phyloP scores from a whole-genome alignment of 2,329 filamentous ascomycete species.

The Botryotinia convoluta region DNA sequence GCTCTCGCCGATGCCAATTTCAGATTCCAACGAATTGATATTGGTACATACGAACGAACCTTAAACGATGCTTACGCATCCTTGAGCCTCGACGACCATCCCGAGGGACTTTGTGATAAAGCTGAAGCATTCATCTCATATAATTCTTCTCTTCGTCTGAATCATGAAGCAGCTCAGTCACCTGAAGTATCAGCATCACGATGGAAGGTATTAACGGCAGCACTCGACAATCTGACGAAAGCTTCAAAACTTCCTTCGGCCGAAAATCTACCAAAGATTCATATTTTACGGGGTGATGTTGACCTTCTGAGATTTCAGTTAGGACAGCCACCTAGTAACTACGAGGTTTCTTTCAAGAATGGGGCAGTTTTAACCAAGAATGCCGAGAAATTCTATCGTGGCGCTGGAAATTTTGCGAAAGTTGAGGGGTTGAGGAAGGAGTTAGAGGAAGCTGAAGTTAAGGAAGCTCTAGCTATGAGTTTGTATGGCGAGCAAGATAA shows the following conservation, averaged over 20 bases:
- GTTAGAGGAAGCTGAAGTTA: constrained; percentile 45
- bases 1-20: constrained; percentile 57
- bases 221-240: constrained; percentile 48
- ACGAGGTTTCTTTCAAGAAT: constrained; percentile 45
- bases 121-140: constrained; percentile 56
- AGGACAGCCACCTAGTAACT: constrained; percentile 45
- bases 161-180: constrained; percentile 38
- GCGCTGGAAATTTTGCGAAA: constrained; percentile 42
- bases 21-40: constrained; percentile 48
- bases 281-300: constrained; percentile 53
- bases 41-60: constrained; percentile 51
- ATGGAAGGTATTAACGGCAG: constrained; percentile 53
- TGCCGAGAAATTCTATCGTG: constrained; percentile 56
- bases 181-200: constrained; percentile 34
- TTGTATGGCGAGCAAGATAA: constrained; percentile 42
- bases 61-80: constrained; percentile 22
- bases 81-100: constrained; percentile 21
- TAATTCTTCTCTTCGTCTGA: constrained; percentile 40
- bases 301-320: constrained; percentile 54
- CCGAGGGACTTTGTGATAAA: constrained; percentile 51
- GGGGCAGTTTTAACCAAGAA: constrained; percentile 50
- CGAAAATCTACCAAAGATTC: constrained; percentile 51
- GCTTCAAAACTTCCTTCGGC: constrained; percentile 51
- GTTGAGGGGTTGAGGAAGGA: constrained; percentile 44
- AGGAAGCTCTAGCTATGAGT: constrained; percentile 48